Evolutionary conservation across 371 early-diverging fungal genomes (phyloP), one percentile per base, ranked within the genome.

Genomic region (Nosema muscidifuracis): DNA sequence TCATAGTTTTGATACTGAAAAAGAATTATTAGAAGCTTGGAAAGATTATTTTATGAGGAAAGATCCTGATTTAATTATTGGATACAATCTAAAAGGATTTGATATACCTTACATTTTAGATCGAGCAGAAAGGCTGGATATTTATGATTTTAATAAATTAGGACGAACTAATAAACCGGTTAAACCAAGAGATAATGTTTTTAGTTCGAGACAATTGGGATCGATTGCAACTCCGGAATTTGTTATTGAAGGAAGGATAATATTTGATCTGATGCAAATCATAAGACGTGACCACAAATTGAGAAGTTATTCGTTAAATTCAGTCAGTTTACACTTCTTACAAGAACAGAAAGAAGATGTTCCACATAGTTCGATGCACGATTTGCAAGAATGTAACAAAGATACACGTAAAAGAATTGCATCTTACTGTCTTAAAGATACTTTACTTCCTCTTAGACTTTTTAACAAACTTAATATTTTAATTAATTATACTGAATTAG

Each of bases 281-380:
- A 93, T 99, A 86, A 91, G 91, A 75, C 87, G 95, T 64, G 98
- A 97, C 62, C 89, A 95, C 81, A 96, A 96, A 76, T 85, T 99
- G 69, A 87, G 97, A 58, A 92, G 92, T 1, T 98, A 95, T 77
- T 89, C 97, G 0, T 86, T 99, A 26, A 99, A 99, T 81, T 86
- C 94, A 20, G 98, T 99, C 9, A 92, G 89, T 80, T 90, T 93
- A 10, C 90, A 94, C 73, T 97, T 98, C 74, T 82, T 99, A 55
- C 90, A 89, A 50, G 97, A 97, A 78, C 96, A 97, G 86, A 99
- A 99, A 81, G 98, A 98, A 84, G 99, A 99, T 80, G 96, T 99
- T 0, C 97, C 94, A 73, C 92, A 95, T 77, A 91, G 92, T 1
- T 93, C 94, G 57, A 97, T 99, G 83, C 89, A 91, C 0, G 94